Base-by-base conservation (phyloP, 2,329 filamentous ascomycete genomes). In the Ascocoryne sarcoides region DNA sequence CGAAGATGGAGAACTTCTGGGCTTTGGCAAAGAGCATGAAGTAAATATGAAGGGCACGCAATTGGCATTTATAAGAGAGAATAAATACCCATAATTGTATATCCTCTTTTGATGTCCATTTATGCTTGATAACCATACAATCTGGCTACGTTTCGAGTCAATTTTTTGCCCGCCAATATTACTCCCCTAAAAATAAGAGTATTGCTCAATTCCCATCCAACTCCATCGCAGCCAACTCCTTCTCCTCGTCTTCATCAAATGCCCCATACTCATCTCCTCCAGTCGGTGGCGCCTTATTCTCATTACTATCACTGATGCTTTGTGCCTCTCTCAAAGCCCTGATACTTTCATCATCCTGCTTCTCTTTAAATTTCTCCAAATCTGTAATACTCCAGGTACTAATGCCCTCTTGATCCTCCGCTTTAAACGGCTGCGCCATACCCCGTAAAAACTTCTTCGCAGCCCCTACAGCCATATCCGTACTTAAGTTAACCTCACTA, bases 1-100 rank as follows among this genome's bases (percentile, higher is more conserved):
- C 79, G 4, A 95, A 94, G 69, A 84, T 96, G 74, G 90, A 96
- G 54, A 94, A 83, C 55, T 90, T 98, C 57, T 98, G 92, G 92
- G 82, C 82, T 8, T 65, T 92, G 52, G 90, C 89, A 0, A 94
- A 93, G 69, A 85, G 61, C 12, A 54, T 59, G 51, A 54, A 53
- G 29, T 59, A 53, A 37, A 26, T 26, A 26, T 7, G 7, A 26
- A 7, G 23, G 23, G 23, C 7, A n/a, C n/a, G n/a, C n/a, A n/a
- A n/a, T n/a, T n/a, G n/a, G n/a, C n/a, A n/a, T n/a, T n/a, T n/a
- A n/a, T n/a, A n/a, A n/a, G n/a, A n/a, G n/a, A n/a, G n/a, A n/a
- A n/a, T n/a, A n/a, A n/a, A n/a, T n/a, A n/a, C n/a, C n/a, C n/a
- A n/a, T n/a, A n/a, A n/a, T n/a, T n/a, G n/a, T n/a, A n/a, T n/a